Evolutionary conservation across 202 grass and related monocot species (phyloP).

Genomic region (Thinopyrum obtusiflorum): DNA sequence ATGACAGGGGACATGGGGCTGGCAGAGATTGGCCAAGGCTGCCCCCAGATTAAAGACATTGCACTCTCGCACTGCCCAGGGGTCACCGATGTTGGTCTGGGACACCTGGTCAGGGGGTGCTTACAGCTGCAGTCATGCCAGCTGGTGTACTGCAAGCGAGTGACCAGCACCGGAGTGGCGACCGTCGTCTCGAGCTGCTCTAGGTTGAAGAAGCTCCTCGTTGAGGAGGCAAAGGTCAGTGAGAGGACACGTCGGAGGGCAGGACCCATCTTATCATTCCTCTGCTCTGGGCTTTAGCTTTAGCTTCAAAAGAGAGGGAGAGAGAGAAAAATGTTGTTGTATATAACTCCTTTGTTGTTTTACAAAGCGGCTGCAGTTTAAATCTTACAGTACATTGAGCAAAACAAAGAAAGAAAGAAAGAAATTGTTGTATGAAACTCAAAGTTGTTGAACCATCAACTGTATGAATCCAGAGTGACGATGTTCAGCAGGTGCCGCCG

Average conservation of each 20-base stretch:
- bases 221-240: slow-evolving; percentile 81
- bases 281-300: slow-evolving; percentile 54
- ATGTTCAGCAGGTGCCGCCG: too few relatives aligned
- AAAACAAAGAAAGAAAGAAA: too few relatives aligned
- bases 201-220: slow-evolving; percentile 72
- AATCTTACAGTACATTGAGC: not conserved
- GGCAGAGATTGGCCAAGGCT: slow-evolving; percentile 69
- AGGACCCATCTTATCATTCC: slow-evolving; percentile 53
- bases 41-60: slow-evolving; percentile 60
- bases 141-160: slow-evolving; percentile 66
- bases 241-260: slow-evolving; percentile 68
- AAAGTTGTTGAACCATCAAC: too few relatives aligned
- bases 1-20: slow-evolving; percentile 65
- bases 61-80: slow-evolving; percentile 59
- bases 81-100: slow-evolving; percentile 69
- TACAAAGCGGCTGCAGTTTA: too few relatives aligned
- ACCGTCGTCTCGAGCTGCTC: slow-evolving; percentile 69
- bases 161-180: slow-evolving; percentile 65
- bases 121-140: slow-evolving; percentile 51
- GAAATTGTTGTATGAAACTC: too few relatives aligned
- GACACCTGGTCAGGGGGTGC: slow-evolving; percentile 63
- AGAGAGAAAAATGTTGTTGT: not conserved
- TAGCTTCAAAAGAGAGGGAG: not conserved
- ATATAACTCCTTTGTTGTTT: not conserved
- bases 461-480: too few relatives aligned